Evolutionary conservation across 106 monocot species (phyloP).

Genomic region (Gastrodia elata): DNA sequence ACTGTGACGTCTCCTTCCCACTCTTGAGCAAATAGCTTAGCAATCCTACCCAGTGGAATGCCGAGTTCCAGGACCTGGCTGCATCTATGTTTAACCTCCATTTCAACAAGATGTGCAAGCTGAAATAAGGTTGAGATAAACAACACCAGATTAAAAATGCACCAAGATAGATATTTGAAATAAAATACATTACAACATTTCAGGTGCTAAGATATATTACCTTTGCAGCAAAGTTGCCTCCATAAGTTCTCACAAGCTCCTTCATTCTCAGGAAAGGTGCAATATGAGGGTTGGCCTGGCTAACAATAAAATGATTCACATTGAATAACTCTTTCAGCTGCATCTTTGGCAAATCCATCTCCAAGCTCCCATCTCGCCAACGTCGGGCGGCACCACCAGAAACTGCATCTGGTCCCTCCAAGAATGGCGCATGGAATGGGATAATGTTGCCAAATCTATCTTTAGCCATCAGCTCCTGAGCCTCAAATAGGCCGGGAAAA

Average conservation of each 20-base stretch:
- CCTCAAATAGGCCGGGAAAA: constrained; percentile 76
- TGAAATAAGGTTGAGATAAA: constrained; percentile 11
- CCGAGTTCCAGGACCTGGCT: constrained; percentile 78
- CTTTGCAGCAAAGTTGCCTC: constrained; percentile 74
- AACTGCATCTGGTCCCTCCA: constrained; percentile 24
- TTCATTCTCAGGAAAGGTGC: constrained; percentile 69
- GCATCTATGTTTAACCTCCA: constrained; percentile 90
- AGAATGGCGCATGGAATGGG: constrained; percentile 62
- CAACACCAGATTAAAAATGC: neutral
- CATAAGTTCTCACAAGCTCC: constrained; percentile 62
- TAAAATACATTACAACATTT: neutral
- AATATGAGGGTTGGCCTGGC: constrained; percentile 91
- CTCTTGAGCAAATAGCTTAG: constrained; percentile 85
- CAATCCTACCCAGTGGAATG: constrained; percentile 74
- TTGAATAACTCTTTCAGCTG: constrained; percentile 83
- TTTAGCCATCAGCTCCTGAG: constrained; percentile 77
- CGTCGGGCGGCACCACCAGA: constrained; percentile 22
- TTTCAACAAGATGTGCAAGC: constrained; percentile 83
- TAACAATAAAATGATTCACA: constrained; percentile 93
- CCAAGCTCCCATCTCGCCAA: constrained; percentile 86
- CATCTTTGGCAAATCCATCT: constrained; percentile 84
- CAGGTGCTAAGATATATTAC: constrained; percentile 17
- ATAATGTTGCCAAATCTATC: constrained; percentile 59
- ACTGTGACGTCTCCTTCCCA: constrained; percentile 93
- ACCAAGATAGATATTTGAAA: neutral